Base-by-base conservation (phyloP, 1,139 yeast species). In the Ogataea hybrid region DNA sequence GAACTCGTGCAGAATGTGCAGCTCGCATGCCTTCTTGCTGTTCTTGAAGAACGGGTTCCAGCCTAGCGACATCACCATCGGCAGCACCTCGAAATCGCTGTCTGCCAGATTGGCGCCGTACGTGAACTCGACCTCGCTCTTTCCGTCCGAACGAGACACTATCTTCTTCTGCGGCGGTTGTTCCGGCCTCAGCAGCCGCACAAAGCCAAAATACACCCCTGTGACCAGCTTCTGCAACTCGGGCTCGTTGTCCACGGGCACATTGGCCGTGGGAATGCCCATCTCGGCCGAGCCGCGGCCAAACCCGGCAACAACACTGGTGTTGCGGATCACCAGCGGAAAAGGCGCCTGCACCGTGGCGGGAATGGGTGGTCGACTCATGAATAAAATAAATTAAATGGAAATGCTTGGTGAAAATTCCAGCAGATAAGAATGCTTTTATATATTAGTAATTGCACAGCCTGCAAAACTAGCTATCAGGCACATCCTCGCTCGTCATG, bases 21-120 rank as follows among this genome's bases (percentile, higher is more conserved):
- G 72, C 57, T 94, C 99, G 7, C 86, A 92, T 0, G 95, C 82
- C 62, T 84, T 84, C 49, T 75, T 74, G 48, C 78, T 74, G 64
- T 92, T 90, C 25, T 82, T 75, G 64, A 82, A 94, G 63, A 84
- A 92, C 14, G 98, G 98, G 59, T 92, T 94, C 87, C 89, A 88
- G 1, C 99, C 99, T 21, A 94, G 76, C 15, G 96, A 87, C 87
- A 90, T 84, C 16, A 90, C 97, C 84, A 89, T 88, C 0, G 97
- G 97, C 22, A 80, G 69, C 1, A 71, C 73, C 11, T 64, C 64
- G 12, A 64, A 65, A 15, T 69, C 54, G 36, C 75, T 77, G 10
- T 70, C 73, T 2, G 54, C 45, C 31, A 88, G 62, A 15, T 63
- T 56, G 8, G 65, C 54, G 1, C 97, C 97, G 57, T 79, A 78